Evolutionary conservation across 73 alveolate genomes (phyloP).

Genomic region (Paramecium tetraurelia): DNA sequence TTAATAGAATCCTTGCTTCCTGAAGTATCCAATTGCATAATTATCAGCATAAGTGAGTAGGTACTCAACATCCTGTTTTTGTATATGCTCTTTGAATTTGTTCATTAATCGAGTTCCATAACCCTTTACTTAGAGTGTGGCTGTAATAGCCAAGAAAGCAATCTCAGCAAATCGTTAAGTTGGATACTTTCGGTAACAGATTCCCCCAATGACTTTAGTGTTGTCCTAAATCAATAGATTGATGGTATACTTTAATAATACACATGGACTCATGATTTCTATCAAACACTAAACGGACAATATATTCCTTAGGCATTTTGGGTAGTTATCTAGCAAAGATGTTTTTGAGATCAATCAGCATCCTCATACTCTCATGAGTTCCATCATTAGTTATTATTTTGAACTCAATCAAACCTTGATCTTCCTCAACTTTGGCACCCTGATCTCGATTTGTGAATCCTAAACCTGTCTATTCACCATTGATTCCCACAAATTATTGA

Average conservation of each 20-base stretch:
- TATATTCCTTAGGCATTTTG: conserved; percentile 96
- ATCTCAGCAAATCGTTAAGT: conserved; percentile 90
- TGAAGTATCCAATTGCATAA: conserved; percentile 93
- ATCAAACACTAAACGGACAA: conserved; percentile 90
- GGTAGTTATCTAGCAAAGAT: conserved; percentile 94
- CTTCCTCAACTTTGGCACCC: conserved; percentile 61
- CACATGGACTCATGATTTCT: conserved; percentile 90
- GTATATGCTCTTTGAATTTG: conserved; percentile 85
- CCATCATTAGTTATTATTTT: conserved; percentile 52
- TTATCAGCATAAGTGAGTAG: conserved; percentile 97
- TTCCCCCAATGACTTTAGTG: conserved; percentile 77
- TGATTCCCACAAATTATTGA: conserved; percentile 37
- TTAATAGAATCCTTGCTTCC: conserved; percentile 92
- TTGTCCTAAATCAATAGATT: background rate
- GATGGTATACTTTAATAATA: conserved; percentile 68
- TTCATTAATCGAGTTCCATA: conserved; percentile 97
- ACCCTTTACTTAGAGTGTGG: conserved; percentile 75
- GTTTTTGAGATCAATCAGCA: conserved; percentile 87
- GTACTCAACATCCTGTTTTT: conserved; percentile 81
- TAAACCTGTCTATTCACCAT: conserved; percentile 52
- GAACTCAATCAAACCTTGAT: conserved; percentile 54
- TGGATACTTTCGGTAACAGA: conserved; percentile 84
- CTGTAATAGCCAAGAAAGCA: conserved; percentile 93
- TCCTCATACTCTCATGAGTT: conserved; percentile 51
- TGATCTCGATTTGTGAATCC: conserved; percentile 60